A percentile compares a stretch with the other conserved stretches of the same genome.
Conservation (phyloP, 805 yeast species). For the Ogataea pini region DNA sequence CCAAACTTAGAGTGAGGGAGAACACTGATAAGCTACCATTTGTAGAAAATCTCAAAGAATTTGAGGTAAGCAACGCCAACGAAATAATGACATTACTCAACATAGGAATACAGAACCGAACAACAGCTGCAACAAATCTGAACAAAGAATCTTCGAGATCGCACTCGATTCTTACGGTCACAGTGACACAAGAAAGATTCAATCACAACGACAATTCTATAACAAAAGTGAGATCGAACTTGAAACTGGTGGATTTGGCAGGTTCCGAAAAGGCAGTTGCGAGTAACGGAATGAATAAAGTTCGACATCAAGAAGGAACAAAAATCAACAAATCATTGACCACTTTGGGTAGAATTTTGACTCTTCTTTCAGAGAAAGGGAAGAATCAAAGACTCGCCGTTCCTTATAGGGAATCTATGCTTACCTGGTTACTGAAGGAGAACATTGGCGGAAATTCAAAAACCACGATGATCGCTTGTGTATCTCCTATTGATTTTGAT, state of each 20-base stretch:
- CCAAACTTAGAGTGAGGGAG: constrained; percentile 59
- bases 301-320: constrained; percentile 70
- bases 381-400: constrained; percentile 37
- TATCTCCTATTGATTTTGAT: constrained; percentile 76
- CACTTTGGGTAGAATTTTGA: constrained; percentile 70
- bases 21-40: constrained; percentile 63
- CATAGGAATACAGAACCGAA: constrained; percentile 56
- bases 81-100: constrained; percentile 50
- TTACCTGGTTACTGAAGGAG: constrained; percentile 76
- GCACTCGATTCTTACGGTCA: constrained; percentile 73
- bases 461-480: constrained; percentile 86
- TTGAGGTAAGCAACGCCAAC: constrained; percentile 44
- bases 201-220: constrained; percentile 35
- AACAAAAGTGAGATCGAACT: constrained; percentile 49
- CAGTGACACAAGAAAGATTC: constrained; percentile 56
- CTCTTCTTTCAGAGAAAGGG: constrained; percentile 44
- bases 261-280: constrained; percentile 72
- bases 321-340: constrained; percentile 78
- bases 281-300: constrained; percentile 50
- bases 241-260: constrained; percentile 77
- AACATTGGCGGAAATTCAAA: constrained; percentile 79
- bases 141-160: constrained; percentile 75
- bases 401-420: constrained; percentile 73
- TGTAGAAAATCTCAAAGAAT: constrained; percentile 65
- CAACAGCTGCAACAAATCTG: constrained; percentile 73